Evolutionary conservation across 1,284 basidiomycete species (phyloP), one percentile per base, ranked within the genome.

Genomic region (Cryptococcus wingfieldii): DNA sequence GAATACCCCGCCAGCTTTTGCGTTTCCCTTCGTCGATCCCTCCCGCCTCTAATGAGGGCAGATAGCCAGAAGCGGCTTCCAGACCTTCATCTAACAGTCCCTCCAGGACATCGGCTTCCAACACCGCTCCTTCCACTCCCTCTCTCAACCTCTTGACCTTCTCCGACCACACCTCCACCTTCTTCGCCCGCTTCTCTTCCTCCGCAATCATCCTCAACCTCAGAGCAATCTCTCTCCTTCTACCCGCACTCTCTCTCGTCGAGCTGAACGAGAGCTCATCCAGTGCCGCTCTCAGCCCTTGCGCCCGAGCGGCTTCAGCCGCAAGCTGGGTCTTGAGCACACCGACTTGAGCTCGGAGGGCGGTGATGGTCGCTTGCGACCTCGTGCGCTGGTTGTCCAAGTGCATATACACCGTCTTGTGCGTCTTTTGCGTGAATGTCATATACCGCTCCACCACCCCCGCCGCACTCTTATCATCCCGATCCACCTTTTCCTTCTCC

Each of bases 371-470:
- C 0, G 87, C 82, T 0, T 81, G 75, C 54, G 89, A 84, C 5
- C 90, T 82, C 0, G 79, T 72, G 46, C 74, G 71, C 19, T 77
- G 70, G 3, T 83, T 79, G 9, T 80, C 79, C 45, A 91, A 80
- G 25, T 88, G 83, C 5, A 78, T 71, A 66, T 90, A 87, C 1
- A 91, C 81, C 1, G 82, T 76, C 53, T 88, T 81, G 13, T 86
- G 87, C 8, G 87, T 85, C 18, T 84, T 81, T 72, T 93, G 90
- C 2, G 89, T 90, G 74, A 92, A 93, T 65, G 86, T 88, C 90
- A 92, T 93, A 73, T 93, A 93, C 47, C 89, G 82, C 53, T 89
- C 86, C 31, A 92, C 89, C 80, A 92, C 89, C 67, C 86, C 88
- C 12, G 87, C 85, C 1, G 90, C 89, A 2, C 85, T 83, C 13